phyloP scores from a whole-genome alignment of 441 rosid genomes.

The Hura crepitans region DNA sequence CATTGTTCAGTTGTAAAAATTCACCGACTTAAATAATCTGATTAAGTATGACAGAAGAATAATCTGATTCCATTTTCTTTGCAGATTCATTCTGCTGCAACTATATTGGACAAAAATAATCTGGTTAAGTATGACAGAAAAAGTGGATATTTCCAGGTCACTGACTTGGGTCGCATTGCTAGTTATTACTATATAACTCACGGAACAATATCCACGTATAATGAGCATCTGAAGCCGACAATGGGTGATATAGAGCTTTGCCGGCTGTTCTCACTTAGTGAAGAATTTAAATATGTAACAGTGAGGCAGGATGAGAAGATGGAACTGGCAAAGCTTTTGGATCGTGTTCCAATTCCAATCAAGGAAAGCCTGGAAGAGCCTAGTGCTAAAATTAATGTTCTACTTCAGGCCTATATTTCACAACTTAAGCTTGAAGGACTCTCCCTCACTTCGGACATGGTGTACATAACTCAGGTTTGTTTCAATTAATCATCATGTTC shows the following conservation, averaged over 20 bases:
- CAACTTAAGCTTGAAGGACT: conserved; percentile 96
- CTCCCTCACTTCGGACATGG: conserved; percentile 93
- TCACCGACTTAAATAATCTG: conserved; percentile 3
- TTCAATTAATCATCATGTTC: conserved; percentile 15
- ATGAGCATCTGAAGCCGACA: conserved; percentile 89
- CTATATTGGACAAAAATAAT: conserved; percentile 77
- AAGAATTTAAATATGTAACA: conserved; percentile 87
- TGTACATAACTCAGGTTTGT: conserved; percentile 82
- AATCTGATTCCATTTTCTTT: conserved; percentile 5
- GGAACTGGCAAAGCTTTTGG: conserved; percentile 91
- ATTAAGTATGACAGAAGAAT: neutral
- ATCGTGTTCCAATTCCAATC: conserved; percentile 88
- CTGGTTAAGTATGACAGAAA: conserved; percentile 85
- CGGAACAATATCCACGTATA: conserved; percentile 88
- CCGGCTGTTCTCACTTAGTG: conserved; percentile 75
- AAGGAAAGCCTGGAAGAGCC: conserved; percentile 97
- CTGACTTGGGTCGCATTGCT: conserved; percentile 95
- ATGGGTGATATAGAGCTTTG: conserved; percentile 95
- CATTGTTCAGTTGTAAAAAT: neutral
- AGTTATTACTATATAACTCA: conserved; percentile 88
- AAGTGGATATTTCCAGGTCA: conserved; percentile 91
- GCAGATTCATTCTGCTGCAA: conserved; percentile 91
- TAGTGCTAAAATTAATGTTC: conserved; percentile 89
- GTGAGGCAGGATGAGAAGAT: conserved; percentile 98
- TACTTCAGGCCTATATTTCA: conserved; percentile 91